phyloP scores from a whole-genome alignment of 345 rosid genomes.

The Rhodamnia argentea region DNA sequence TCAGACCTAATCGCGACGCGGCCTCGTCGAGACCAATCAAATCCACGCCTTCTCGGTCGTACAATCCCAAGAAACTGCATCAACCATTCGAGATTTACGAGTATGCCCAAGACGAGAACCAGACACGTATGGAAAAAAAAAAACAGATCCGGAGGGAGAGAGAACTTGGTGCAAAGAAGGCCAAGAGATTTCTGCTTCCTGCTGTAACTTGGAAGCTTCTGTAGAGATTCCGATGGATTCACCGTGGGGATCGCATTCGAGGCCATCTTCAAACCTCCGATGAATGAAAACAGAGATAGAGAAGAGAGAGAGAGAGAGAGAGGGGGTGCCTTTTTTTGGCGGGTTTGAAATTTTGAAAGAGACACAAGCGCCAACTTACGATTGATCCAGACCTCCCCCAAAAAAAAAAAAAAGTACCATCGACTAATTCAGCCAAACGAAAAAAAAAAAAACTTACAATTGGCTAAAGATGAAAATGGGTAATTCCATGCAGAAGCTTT shows the following conservation, averaged over 20 bases:
- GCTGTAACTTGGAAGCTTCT: conserved; percentile 51
- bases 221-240: conserved; percentile 23
- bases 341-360: not conserved
- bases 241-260: not conserved
- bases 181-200: conserved; percentile 90
- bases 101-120: not conserved
- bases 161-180: conserved; percentile 78
- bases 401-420: too few species aligned
- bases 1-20: conserved; percentile 55
- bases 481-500: too few species aligned
- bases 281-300: not conserved
- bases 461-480: too few species aligned
- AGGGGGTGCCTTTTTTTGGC: not conserved
- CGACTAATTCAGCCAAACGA: too few species aligned
- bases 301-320: not conserved
- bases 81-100: not conserved
- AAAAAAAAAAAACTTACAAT: too few species aligned
- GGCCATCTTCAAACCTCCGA: not conserved
- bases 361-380: not conserved
- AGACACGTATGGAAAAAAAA: not conserved
- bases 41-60: conserved; percentile 56
- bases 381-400: not conserved
- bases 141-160: not conserved
- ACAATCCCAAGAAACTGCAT: conserved; percentile 64
- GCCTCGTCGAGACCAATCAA: conserved; percentile 81